phyloP scores from a whole-genome alignment of 2,329 filamentous ascomycete species.

The Alternaria arbusti region DNA sequence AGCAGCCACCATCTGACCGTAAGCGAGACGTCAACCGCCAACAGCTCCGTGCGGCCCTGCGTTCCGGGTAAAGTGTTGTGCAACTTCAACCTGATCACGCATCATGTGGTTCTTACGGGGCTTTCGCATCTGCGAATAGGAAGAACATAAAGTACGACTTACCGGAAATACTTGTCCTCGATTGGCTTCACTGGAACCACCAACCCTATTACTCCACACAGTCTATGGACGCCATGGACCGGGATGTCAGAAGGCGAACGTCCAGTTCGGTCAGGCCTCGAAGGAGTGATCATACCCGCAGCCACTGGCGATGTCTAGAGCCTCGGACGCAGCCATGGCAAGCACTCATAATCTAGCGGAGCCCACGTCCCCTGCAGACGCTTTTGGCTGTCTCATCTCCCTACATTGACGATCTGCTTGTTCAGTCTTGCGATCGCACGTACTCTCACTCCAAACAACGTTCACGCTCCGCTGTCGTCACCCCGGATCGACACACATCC shows the following conservation, averaged over 20 bases:
- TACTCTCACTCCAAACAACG: background rate
- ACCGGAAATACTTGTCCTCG: conserved; percentile 16
- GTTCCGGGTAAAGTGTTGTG: conserved; percentile 39
- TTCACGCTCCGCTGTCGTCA: background rate
- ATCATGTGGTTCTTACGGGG: conserved; percentile 9
- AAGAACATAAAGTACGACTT: conserved; percentile 1
- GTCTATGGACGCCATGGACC: conserved; percentile 17
- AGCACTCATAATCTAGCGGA: conserved; percentile 17
- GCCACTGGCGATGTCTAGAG: conserved; percentile 15
- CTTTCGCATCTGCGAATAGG: conserved; percentile 24
- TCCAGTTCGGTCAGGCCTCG: conserved; percentile 15
- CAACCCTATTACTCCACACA: conserved; percentile 23
- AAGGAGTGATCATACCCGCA: conserved; percentile 16
- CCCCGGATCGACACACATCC: background rate
- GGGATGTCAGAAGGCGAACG: conserved; percentile 13
- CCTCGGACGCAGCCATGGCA: conserved; percentile 15
- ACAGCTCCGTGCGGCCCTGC: conserved; percentile 35
- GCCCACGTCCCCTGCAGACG: conserved; percentile 12
- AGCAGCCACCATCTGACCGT: conserved; percentile 19
- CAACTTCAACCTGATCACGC: conserved; percentile 21
- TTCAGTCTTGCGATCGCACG: background rate
- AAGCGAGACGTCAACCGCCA: conserved; percentile 25
- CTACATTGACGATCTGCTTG: background rate
- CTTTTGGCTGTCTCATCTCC: background rate
- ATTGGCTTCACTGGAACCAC: conserved; percentile 30